Evolutionary conservation across 352 stramenopile genomes (phyloP), one percentile per base, ranked within the genome.

Genomic region (Elongisporangium anandrum): DNA sequence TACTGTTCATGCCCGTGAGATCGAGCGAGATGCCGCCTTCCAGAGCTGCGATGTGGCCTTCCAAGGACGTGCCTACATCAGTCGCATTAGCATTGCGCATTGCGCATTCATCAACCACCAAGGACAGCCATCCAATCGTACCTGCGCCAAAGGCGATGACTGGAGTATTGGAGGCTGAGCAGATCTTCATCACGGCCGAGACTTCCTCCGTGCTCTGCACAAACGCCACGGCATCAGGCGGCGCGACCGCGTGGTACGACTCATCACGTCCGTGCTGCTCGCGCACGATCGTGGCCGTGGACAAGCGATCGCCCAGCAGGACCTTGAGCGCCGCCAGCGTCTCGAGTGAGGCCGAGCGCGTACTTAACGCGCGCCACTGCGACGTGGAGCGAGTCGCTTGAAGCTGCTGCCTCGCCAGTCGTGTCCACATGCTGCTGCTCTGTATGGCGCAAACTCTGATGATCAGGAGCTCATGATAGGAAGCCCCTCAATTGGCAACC

Each of bases 111-210:
- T n/a, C n/a, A n/a, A n/a, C n/a, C n/a, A n/a, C n/a, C n/a, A n/a
- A n/a, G n/a, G n/a, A n/a, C n/a, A n/a, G n/a, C n/a, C n/a, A n/a
- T n/a, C n/a, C n/a, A n/a, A n/a, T n/a, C 45, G 85, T 96, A 23
- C 88, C 95, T 3, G 81, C 90, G 29, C 96, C 97, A 76, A 97
- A 99, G 6, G 97, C 87, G 60, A 99, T 97, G 17, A 99, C 86
- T 13, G 97, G 92, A 45, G 96, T 96, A 54, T 58, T 39, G 51
- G 78, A 63, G 20, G 83, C 68, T 38, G 79, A 61, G 64, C 94
- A 98, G 59, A 97, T 88, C 68, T 94, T 92, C 29, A 99, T 63
- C 56, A 99, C 85, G 38, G 87, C 71, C 7, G 80, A 65, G 22
- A 99, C 88, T 66, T 99, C 87, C 52, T 96, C 68, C 3, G 89